Conservation (phyloP, 2,329 filamentous ascomycete species). For the Diaporthe ilicicola region DNA sequence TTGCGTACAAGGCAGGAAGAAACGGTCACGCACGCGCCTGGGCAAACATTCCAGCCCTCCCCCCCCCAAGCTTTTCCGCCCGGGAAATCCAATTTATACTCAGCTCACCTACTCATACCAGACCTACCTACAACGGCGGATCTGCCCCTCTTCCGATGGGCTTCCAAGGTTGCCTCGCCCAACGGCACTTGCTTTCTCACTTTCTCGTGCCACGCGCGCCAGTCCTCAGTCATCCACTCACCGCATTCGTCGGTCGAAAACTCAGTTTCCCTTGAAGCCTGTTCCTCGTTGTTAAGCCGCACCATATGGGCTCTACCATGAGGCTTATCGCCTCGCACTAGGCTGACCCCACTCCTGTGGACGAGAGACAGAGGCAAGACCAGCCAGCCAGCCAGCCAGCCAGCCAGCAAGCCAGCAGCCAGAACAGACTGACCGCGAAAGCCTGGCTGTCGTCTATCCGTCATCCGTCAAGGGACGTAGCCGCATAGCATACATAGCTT, state of each 20-base stretch:
- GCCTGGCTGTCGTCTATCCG: background rate
- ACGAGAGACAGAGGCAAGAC: background rate
- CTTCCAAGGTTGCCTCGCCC: slow-evolving; percentile 6
- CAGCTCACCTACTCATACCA: background rate
- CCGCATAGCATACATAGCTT: slow-evolving; percentile 10
- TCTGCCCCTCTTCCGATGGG: slow-evolving; percentile 20
- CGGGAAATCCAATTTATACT: slow-evolving; percentile 12
- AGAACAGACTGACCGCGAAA: background rate
- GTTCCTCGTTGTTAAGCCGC: background rate
- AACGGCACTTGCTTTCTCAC: slow-evolving; percentile 9
- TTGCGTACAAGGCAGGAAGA: background rate
- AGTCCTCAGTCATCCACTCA: slow-evolving; percentile 6
- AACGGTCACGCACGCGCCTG: background rate
- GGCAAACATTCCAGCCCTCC: background rate
- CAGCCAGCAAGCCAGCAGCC: background rate
- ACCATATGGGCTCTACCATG: background rate
- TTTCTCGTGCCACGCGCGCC: slow-evolving; percentile 19
- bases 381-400: too few species aligned
- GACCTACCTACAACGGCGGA: slow-evolving; percentile 12
- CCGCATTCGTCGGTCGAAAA: slow-evolving; percentile 14
- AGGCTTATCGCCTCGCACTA: background rate
- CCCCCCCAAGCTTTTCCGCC: background rate
- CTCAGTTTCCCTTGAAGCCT: slow-evolving; percentile 7
- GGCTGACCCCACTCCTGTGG: slow-evolving; percentile 22
- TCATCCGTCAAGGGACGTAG: slow-evolving; percentile 2